phyloP scores from a whole-genome alignment of 768 basidiomycete species.

The Rhodocollybia butyracea region DNA sequence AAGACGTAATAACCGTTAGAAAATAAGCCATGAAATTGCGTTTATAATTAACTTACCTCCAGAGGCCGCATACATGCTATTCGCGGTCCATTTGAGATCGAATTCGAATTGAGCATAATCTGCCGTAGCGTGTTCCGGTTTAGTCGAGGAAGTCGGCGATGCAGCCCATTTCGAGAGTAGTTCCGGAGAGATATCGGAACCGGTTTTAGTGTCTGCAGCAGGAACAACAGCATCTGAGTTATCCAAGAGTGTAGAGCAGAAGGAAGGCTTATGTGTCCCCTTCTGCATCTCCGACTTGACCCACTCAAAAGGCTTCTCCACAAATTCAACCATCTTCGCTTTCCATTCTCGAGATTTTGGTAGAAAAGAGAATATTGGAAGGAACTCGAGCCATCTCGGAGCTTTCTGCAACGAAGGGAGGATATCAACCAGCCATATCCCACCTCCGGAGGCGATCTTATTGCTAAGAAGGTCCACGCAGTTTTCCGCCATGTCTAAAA shows the following conservation, averaged over 20 bases:
- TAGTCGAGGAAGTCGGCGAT: conserved; percentile 42
- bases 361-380: conserved; percentile 68
- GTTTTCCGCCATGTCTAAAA: conserved; percentile 39
- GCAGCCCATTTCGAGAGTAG: conserved; percentile 6
- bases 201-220: neutral
- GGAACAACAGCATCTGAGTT: conserved; percentile 15
- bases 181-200: conserved; percentile 19
- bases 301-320: conserved; percentile 58
- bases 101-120: conserved; percentile 47
- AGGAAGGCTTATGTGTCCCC: conserved; percentile 35
- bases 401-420: conserved; percentile 49
- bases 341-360: conserved; percentile 60
- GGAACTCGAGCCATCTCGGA: conserved; percentile 45
- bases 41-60: too few species aligned
- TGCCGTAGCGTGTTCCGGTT: conserved; percentile 48
- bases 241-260: conserved; percentile 31
- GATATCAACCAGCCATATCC: conserved; percentile 49
- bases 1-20: too few species aligned
- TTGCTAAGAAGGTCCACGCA: conserved; percentile 39
- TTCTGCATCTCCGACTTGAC: conserved; percentile 52
- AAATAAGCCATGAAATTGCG: conserved; percentile 2
- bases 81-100: conserved; percentile 79
- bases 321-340: conserved; percentile 59
- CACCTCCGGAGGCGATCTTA: conserved; percentile 39
- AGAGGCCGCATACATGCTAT: conserved; percentile 21